Percentiles rank a stretch among this genome's conserved stretches.
phyloP scores from a whole-genome alignment of 192 early-diverging fungal species.

The Umbelopsis isabellina region DNA sequence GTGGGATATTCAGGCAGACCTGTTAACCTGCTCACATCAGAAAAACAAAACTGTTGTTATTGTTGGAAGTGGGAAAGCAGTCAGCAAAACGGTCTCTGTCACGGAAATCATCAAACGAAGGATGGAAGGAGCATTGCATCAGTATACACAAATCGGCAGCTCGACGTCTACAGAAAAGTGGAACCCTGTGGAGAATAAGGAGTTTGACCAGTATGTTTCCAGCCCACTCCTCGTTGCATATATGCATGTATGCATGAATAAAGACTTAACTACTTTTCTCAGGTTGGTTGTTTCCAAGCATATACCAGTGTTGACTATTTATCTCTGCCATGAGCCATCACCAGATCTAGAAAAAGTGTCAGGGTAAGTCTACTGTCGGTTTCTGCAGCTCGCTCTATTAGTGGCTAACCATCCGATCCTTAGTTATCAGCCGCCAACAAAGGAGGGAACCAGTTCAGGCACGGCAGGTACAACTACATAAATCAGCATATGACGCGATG shows the following conservation, averaged over 20 bases:
- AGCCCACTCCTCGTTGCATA: no score
- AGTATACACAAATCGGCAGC: constrained; percentile 57
- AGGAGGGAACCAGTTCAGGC: background rate
- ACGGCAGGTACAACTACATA: no score
- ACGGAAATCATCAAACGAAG: constrained; percentile 68
- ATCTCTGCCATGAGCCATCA: constrained; percentile 18
- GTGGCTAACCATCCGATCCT: background rate
- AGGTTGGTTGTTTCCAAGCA: constrained; percentile 1
- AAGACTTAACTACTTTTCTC: background rate
- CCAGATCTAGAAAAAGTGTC: constrained; percentile 11
- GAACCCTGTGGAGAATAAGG: constrained; percentile 30
- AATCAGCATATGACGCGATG: no score
- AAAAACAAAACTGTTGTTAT: constrained; percentile 25
- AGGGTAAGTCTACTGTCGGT: background rate
- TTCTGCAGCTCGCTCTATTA: background rate
- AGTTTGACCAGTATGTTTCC: constrained; percentile 30
- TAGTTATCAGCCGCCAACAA: background rate
- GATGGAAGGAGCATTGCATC: constrained; percentile 52
- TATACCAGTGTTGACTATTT: constrained; percentile 15
- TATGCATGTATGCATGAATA: background rate
- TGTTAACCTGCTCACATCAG: no score
- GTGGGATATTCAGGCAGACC: background rate
- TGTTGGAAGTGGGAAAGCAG: constrained; percentile 48
- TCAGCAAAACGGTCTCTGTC: constrained; percentile 68
- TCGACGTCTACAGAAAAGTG: constrained; percentile 31